Conservation (phyloP, 2,329 filamentous ascomycete species). For the Cryphonectria japonica region DNA sequence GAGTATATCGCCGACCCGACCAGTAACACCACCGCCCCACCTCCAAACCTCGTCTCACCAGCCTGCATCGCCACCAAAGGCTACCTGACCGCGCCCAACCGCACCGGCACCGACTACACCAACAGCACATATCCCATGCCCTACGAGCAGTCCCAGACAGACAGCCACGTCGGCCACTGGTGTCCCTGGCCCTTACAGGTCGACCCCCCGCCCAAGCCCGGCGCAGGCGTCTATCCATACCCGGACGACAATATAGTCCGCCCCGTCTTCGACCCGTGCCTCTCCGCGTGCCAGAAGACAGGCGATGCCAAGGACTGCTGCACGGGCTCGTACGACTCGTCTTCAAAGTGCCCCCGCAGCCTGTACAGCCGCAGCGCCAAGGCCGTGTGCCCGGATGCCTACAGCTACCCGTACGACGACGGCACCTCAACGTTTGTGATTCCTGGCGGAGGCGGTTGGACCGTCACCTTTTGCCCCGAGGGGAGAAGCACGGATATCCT, state of each 20-base stretch:
- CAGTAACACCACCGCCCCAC: constrained; percentile 66
- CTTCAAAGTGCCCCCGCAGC: constrained; percentile 67
- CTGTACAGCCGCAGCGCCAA: constrained; percentile 73
- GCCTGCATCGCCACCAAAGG: constrained; percentile 75
- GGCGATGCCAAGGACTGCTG: constrained; percentile 74
- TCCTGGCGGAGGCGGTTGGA: constrained; percentile 72
- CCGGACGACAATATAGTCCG: constrained; percentile 74
- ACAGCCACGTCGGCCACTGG: constrained; percentile 65
- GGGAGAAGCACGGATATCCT: constrained; percentile 65
- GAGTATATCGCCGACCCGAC: constrained; percentile 57
- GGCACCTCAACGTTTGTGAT: constrained; percentile 64
- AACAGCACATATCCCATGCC: constrained; percentile 70
- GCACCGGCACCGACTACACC: constrained; percentile 60
- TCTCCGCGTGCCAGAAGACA: constrained; percentile 74
- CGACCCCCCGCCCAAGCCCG: constrained; percentile 68
- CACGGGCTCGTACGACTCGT: constrained; percentile 67
- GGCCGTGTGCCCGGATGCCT: constrained; percentile 79
- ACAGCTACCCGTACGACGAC: constrained; percentile 73
- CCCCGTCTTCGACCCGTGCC: constrained; percentile 76
- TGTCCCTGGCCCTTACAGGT: constrained; percentile 81
- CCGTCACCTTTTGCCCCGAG: constrained; percentile 75
- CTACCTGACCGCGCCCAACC: constrained; percentile 57
- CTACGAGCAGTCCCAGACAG: constrained; percentile 63
- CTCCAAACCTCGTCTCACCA: constrained; percentile 76
- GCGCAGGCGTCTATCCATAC: constrained; percentile 79